A percentile compares a stretch with the other conserved stretches of the same genome.
phyloP scores from a whole-genome alignment of 257 asterid genomes.

The Fraxinus quadrangulata region DNA sequence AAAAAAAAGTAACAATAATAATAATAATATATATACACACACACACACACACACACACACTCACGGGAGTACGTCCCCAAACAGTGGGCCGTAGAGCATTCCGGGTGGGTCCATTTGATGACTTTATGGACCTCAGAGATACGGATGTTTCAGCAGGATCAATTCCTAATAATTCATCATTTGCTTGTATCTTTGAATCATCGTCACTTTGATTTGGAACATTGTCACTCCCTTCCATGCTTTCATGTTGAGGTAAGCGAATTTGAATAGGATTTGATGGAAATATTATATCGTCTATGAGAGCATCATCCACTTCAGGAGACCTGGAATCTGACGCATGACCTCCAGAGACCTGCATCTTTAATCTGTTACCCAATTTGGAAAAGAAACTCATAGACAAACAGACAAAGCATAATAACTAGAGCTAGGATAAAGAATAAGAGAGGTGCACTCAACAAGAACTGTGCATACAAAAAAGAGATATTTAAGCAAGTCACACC shows the following conservation, averaged over 20 bases:
- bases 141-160: slow-evolving; percentile 44
- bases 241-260: slow-evolving; percentile 38
- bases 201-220: slow-evolving; percentile 32
- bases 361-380: slow-evolving; percentile 18
- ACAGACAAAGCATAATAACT: slow-evolving; percentile 10
- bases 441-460: not conserved
- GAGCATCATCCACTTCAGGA: slow-evolving; percentile 40
- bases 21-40: too few species aligned
- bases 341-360: slow-evolving; percentile 56
- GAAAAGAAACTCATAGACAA: slow-evolving; percentile 7
- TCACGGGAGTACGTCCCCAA: slow-evolving; percentile 84
- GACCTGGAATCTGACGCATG: slow-evolving; percentile 43
- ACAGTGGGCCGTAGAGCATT: slow-evolving; percentile 48
- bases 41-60: slow-evolving; percentile 27
- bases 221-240: slow-evolving; percentile 28
- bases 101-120: slow-evolving; percentile 43
- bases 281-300: slow-evolving; percentile 36
- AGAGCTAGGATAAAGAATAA: not conserved
- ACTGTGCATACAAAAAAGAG: not conserved
- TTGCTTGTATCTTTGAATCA: slow-evolving; percentile 32
- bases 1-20: too few species aligned
- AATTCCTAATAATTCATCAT: slow-evolving; percentile 34
- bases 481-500: not conserved
- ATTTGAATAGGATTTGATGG: slow-evolving; percentile 36
- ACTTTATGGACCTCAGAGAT: slow-evolving; percentile 33